Percentiles rank a stretch among this genome's conserved stretches.
These are phyloP conservation scores for Ustilago nuda DNA, from an alignment of 1,284 basidiomycete species.

Conservation along the genomic window DNA sequence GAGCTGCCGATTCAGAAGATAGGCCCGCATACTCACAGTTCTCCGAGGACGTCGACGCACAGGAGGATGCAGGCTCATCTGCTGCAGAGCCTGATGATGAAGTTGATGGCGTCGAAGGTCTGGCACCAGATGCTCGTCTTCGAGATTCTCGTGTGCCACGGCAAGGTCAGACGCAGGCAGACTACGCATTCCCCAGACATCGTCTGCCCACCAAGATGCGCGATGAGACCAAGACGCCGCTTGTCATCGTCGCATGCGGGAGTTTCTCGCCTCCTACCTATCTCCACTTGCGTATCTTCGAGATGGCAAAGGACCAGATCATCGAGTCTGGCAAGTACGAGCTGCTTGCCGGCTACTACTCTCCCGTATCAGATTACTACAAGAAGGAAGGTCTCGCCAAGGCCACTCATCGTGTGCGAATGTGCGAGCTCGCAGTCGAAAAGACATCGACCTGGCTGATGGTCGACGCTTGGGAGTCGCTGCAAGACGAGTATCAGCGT, in stretches of 20 bases:
- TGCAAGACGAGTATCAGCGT: conserved; percentile 88
- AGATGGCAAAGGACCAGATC: conserved; percentile 96
- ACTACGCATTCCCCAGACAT: conserved; percentile 66
- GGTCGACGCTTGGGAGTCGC: conserved; percentile 97
- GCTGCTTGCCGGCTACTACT: conserved; percentile 92
- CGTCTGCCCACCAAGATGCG: conserved; percentile 64
- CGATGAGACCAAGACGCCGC: conserved; percentile 65
- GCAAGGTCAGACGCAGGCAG: conserved; percentile 58
- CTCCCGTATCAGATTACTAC: conserved; percentile 77
- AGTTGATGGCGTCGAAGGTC: conserved; percentile 45
- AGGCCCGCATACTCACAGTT: conserved; percentile 52
- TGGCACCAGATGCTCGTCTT: conserved; percentile 12
- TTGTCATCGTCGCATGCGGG: conserved; percentile 72
- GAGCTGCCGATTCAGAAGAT: conserved; percentile 10
- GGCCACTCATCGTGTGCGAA: conserved; percentile 67
- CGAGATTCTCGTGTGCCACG: conserved; percentile 48
- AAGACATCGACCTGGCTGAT: conserved; percentile 73
- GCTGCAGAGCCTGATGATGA: conserved; percentile 56
- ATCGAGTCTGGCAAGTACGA: conserved; percentile 92
- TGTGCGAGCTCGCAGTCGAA: conserved; percentile 69
- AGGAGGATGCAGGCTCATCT: conserved; percentile 45
- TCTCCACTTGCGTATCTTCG: conserved; percentile 85
- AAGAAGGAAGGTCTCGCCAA: conserved; percentile 68
- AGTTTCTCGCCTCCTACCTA: conserved; percentile 74
- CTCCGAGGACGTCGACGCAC: conserved; percentile 45